Evolutionary conservation across 1,139 yeast species (phyloP).

Genomic region (Geotrichum reessii): DNA sequence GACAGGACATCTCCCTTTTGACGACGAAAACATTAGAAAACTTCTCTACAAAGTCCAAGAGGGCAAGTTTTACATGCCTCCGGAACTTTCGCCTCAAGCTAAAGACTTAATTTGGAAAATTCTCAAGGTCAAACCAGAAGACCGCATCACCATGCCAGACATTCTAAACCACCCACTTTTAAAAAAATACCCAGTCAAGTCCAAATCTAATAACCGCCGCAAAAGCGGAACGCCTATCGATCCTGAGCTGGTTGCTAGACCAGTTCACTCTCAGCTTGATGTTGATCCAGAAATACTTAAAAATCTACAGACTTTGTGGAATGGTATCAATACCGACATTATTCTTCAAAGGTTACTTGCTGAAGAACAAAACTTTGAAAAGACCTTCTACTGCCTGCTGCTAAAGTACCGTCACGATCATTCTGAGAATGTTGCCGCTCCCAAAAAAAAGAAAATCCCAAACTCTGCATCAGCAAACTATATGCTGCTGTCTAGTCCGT

Average conservation of each 20-base stretch:
- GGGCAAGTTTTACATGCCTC: constrained; percentile 82
- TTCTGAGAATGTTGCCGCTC: constrained; percentile 23
- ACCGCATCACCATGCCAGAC: constrained; percentile 68
- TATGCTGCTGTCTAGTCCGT: not conserved
- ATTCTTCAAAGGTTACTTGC: constrained; percentile 57
- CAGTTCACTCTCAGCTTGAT: constrained; percentile 48
- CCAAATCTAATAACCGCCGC: not conserved
- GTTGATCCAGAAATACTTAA: constrained; percentile 80
- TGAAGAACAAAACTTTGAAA: constrained; percentile 68
- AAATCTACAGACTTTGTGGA: constrained; percentile 84
- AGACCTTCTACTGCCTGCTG: constrained; percentile 79
- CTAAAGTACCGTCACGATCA: constrained; percentile 83
- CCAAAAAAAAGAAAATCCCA: not conserved
- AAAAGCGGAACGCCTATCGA: not conserved
- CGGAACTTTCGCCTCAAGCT: constrained; percentile 72
- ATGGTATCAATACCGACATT: constrained; percentile 64
- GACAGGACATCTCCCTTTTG: constrained; percentile 94
- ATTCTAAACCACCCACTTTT: constrained; percentile 77
- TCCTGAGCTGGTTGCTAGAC: constrained; percentile 29
- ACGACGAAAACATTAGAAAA: constrained; percentile 88
- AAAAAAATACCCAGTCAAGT: constrained; percentile 54
- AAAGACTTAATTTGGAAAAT: constrained; percentile 76
- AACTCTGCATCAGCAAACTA: not conserved
- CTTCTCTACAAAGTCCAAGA: constrained; percentile 82
- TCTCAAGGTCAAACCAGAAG: constrained; percentile 72